Evolutionary conservation across 352 stramenopile species (phyloP), one percentile per base, ranked within the genome.

Genomic region (Phytophthora fragariae): DNA sequence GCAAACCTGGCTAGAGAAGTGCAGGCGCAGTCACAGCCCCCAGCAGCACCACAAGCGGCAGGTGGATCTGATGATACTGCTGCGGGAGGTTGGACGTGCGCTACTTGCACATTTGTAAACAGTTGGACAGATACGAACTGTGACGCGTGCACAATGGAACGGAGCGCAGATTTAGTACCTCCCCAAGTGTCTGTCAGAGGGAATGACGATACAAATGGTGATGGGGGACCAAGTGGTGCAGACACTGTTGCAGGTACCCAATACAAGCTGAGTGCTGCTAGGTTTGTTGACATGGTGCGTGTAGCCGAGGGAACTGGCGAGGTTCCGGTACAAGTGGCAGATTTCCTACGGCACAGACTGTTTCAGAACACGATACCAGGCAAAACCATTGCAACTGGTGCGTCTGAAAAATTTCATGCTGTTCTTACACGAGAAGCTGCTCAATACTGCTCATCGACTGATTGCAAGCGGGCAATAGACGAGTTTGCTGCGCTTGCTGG

Each of bases 71-170:
- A 65, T 29, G 52, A 57, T 67, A 29, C 24, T 53, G 46, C 35
- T 17, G 29, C 53, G 7, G 61, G 21, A 35, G 85, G 88, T 14
- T 95, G 88, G 88, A 21, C 80, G 7, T 95, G 88, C 44, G 35
- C 71, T 12, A 78, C 86, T 12, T 95, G 88, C 47, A 95, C 88
- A 1, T 86, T 93, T 21, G 56, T 92, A 10, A 95, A 95, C 57
- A 71, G 57, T 12, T 95, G 88, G 88, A 31, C 50, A 29, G 68
- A 82, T 11, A 58, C 64, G 3, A 80, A 77, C 21, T 95, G 88
- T 54, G 65, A 61, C 15, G 77, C 87, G 27, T 95, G 88, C 64
- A 81, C 72, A 46, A 88, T 71, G 63, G 84, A 90, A 54, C 84
- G 85, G 2, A 77, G 72, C 50, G 62, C 79, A n/a, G 79, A 82